A percentile compares a stretch with the other conserved stretches of the same genome.
These are phyloP conservation scores for Bolboschoenoplectus hybrid DNA, from an alignment of 202 grass and related monocot genomes.

Conservation along the genomic window DNA sequence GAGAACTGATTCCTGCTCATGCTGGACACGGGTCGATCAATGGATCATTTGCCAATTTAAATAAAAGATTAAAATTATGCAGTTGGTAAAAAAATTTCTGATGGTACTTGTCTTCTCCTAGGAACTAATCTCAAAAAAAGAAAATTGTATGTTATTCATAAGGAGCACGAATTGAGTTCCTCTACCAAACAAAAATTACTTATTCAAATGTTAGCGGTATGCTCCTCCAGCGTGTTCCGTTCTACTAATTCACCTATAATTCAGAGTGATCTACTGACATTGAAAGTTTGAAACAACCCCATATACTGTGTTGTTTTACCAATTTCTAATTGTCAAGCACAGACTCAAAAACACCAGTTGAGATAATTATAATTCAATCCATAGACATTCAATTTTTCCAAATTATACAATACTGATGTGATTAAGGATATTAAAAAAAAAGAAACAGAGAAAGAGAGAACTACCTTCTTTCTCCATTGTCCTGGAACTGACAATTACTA, in stretches of 20 bases:
- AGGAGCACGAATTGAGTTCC: not conserved
- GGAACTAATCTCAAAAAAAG: not conserved
- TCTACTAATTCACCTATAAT: too few relatives aligned
- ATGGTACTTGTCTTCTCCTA: not conserved
- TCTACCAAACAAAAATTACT: not conserved
- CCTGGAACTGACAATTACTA: conserved; percentile 47
- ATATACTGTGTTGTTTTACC: not conserved
- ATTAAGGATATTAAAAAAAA: not conserved
- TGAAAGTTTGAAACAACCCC: not conserved
- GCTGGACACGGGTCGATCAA: not conserved
- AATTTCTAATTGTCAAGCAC: not conserved
- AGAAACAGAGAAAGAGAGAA: conserved; percentile 11
- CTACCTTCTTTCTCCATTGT: conserved; percentile 87
- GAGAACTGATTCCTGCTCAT: not conserved
- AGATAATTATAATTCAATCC: not conserved
- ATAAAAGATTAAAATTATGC: not conserved
- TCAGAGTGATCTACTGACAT: not conserved
- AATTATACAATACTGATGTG: not conserved
- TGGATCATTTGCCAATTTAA: not conserved
- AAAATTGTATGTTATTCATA: not conserved
- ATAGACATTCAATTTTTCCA: conserved; percentile 9
- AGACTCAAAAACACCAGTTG: not conserved
- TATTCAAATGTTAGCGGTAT: not conserved
- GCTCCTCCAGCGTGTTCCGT: too few relatives aligned
- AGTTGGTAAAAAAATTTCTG: not conserved